A percentile compares a stretch with the other conserved stretches of the same genome.
These are phyloP conservation scores for Thamnidium elegans DNA, from an alignment of 192 early-diverging fungal genomes.

Conservation along the genomic window DNA sequence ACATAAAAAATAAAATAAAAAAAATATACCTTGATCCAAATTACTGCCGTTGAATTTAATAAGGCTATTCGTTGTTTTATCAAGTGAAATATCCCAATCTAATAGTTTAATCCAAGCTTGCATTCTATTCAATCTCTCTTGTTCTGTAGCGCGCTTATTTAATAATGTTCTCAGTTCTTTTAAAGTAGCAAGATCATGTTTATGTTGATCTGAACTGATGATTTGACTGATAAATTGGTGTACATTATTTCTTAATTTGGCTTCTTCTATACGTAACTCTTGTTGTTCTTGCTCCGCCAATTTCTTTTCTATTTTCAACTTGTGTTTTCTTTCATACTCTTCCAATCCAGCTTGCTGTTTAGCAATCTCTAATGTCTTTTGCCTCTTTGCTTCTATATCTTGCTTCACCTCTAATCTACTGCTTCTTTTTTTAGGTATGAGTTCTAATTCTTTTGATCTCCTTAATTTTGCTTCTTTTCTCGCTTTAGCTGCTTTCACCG, in stretches of 20 bases:
- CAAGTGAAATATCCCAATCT: neutral
- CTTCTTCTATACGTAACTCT: too few species aligned
- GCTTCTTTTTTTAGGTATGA: constrained; percentile 12
- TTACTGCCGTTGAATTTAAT: neutral
- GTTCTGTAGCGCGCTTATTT: neutral
- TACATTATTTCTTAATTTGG: too few species aligned
- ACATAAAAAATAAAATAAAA: too few species aligned
- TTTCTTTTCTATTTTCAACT: neutral
- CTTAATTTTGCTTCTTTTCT: constrained; percentile 11
- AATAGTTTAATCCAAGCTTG: constrained; percentile 5
- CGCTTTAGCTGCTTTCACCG: neutral
- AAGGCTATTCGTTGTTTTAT: neutral
- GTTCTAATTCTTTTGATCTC: constrained; percentile 6
- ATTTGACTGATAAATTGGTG: too few species aligned
- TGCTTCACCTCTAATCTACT: constrained; percentile 12
- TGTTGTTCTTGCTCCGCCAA: neutral
- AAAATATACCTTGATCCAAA: neutral
- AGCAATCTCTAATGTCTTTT: neutral
- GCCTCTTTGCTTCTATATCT: constrained; percentile 1
- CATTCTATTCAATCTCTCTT: neutral
- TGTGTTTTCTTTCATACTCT: neutral
- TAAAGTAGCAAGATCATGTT: neutral
- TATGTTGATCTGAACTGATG: too few species aligned
- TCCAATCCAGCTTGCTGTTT: constrained; percentile 6
- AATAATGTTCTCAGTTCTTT: constrained; percentile 1